Evolutionary conservation across 73 alveolate genomes (phyloP).

Genomic region (Tetrahymena thermophila): DNA sequence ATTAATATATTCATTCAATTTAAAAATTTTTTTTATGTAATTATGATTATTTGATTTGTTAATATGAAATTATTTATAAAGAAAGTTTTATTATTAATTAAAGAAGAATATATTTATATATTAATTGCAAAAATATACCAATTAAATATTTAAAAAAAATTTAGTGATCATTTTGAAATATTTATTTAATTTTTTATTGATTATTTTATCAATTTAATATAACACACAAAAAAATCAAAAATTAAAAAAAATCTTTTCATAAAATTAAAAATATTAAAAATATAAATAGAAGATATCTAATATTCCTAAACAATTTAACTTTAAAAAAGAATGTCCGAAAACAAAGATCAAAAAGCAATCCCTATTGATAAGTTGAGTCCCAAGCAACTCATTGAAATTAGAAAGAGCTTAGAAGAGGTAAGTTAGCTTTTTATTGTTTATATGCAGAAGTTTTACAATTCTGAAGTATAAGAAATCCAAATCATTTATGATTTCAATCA

Average conservation of each 20-base stretch:
- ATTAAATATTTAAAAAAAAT: neutral
- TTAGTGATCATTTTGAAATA: neutral
- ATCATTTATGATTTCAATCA: neutral
- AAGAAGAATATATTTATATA: neutral
- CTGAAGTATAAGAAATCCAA: neutral
- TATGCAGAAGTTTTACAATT: neutral
- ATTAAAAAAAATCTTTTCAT: neutral
- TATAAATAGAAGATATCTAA: neutral
- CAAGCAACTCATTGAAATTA: slow-evolving; percentile 23
- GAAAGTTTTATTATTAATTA: neutral
- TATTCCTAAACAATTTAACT: neutral
- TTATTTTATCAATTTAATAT: neutral
- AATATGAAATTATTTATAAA: neutral
- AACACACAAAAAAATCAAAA: neutral
- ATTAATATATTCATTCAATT: no score
- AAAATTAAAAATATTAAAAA: neutral
- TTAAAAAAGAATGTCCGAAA: neutral
- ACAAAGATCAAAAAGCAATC: slow-evolving; percentile 24
- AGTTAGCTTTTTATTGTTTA: neutral
- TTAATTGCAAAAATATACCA: neutral
- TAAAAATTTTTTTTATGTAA: no score
- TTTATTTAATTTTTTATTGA: neutral
- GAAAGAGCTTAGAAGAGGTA: slow-evolving; percentile 33
- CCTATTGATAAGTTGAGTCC: slow-evolving; percentile 37
- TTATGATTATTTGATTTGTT: neutral